These are phyloP conservation scores for Leccinum rimulosum DNA, from an alignment of 768 basidiomycete genomes.

Conservation along the genomic window DNA sequence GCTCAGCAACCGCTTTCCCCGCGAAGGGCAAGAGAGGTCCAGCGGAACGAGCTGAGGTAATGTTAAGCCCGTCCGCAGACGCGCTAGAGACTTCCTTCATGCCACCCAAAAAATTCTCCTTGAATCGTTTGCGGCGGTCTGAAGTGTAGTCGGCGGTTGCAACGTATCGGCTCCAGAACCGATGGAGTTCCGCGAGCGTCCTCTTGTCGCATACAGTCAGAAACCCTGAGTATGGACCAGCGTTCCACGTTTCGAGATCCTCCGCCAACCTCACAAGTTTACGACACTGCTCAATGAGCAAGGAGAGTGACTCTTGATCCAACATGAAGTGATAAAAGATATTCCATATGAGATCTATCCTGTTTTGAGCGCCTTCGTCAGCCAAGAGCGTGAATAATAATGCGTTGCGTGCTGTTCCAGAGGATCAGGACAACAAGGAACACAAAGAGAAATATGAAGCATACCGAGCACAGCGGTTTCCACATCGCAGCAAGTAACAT, in stretches of 20 bases:
- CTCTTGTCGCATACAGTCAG: constrained; percentile 21
- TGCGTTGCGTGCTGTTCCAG: constrained; percentile 27
- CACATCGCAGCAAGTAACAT: constrained; percentile 31
- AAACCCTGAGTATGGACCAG: constrained; percentile 27
- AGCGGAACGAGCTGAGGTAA: constrained; percentile 26
- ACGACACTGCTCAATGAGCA: constrained; percentile 29
- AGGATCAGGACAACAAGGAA: not conserved
- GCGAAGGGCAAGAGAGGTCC: constrained; percentile 23
- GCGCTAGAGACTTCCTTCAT: constrained; percentile 12
- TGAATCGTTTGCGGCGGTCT: constrained; percentile 11
- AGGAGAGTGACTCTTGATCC: constrained; percentile 21
- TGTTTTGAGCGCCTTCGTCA: constrained; percentile 19
- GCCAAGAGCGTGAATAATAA: constrained; percentile 29
- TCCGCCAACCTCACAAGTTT: constrained; percentile 19
- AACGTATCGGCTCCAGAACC: constrained; percentile 21
- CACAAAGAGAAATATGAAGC: not conserved
- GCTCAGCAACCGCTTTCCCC: constrained; percentile 3
- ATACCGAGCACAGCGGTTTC: constrained; percentile 31
- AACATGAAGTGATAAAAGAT: constrained; percentile 31
- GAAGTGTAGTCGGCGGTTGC: constrained; percentile 13
- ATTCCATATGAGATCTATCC: constrained; percentile 26
- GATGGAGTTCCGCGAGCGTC: constrained; percentile 24
- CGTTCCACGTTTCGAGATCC: constrained; percentile 23
- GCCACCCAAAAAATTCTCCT: constrained; percentile 19
- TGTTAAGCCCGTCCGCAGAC: not conserved